phyloP scores from a whole-genome alignment of 345 rosid species.

The Populus tremula region DNA sequence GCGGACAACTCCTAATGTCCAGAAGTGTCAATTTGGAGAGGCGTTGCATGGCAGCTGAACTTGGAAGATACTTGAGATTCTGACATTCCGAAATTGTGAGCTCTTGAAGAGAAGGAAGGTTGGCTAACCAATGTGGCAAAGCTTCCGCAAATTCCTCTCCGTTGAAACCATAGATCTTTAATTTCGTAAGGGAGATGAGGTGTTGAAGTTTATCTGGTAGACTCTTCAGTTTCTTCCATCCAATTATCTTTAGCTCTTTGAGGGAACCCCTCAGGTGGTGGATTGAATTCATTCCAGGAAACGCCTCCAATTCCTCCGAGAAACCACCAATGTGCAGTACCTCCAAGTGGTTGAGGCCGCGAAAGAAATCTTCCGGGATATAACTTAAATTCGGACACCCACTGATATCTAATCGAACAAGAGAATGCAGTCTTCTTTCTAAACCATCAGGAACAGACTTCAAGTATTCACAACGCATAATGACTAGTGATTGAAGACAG shows the following conservation, averaged over 20 bases:
- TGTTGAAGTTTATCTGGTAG: slow-evolving; percentile 6
- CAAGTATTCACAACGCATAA: too few relatives aligned
- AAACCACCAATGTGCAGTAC: background rate
- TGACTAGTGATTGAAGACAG: too few relatives aligned
- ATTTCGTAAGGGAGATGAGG: background rate
- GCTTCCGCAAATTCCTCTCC: background rate
- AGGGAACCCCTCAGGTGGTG: background rate
- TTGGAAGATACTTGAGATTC: background rate
- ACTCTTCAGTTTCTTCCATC: background rate
- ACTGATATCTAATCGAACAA: too few relatives aligned
- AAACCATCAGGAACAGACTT: too few relatives aligned
- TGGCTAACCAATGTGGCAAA: background rate
- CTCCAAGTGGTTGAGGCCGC: background rate
- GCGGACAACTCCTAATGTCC: background rate
- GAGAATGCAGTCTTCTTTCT: too few relatives aligned
- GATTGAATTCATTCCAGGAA: background rate
- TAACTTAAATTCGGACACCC: too few relatives aligned
- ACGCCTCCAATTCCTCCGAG: background rate
- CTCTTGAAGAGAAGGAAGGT: slow-evolving; percentile 1
- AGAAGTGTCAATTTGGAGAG: background rate
- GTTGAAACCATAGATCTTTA: background rate
- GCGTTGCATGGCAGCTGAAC: background rate
- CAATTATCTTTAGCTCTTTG: background rate
- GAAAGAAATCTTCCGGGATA: too few relatives aligned
- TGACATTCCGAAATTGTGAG: background rate